Evolutionary conservation across 2,329 filamentous ascomycete genomes (phyloP).

Genomic region (Tolypocladium sp.): DNA sequence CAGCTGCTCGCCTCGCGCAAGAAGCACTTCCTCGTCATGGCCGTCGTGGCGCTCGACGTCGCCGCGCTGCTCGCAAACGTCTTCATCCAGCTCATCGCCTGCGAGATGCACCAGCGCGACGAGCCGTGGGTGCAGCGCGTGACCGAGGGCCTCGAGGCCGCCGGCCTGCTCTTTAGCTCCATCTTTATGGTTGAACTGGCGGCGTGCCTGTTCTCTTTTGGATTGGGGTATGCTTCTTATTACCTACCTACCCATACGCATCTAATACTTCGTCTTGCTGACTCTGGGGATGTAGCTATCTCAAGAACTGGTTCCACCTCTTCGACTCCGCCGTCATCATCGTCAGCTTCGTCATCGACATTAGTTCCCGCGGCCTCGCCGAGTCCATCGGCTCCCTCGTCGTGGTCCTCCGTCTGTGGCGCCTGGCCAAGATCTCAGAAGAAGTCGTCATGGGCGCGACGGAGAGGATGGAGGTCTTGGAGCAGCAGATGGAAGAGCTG

Average conservation of each 20-base stretch:
- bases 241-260: background rate
- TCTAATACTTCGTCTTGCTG: background rate
- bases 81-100: constrained; percentile 38
- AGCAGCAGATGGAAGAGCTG: constrained; percentile 40
- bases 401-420: constrained; percentile 57
- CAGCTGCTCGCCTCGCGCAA: constrained; percentile 22
- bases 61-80: constrained; percentile 35
- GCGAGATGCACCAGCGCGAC: constrained; percentile 30
- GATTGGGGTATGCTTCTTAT: constrained; percentile 37
- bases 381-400: constrained; percentile 60
- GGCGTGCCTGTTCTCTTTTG: constrained; percentile 52
- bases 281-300: constrained; percentile 34
- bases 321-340: constrained; percentile 58
- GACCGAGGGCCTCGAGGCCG: constrained; percentile 32
- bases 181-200: constrained; percentile 57
- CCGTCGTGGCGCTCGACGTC: constrained; percentile 35
- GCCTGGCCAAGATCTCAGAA: constrained; percentile 62
- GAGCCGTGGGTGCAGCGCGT: constrained; percentile 31
- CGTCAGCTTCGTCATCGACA: constrained; percentile 51
- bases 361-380: constrained; percentile 47
- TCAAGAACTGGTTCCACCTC: constrained; percentile 49
- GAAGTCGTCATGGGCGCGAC: constrained; percentile 55
- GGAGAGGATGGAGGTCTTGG: constrained; percentile 51
- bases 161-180: constrained; percentile 51
- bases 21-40: constrained; percentile 37